Evolutionary conservation across 73 alveolate species (phyloP).

Genomic region (Paramecium biaurelia): DNA sequence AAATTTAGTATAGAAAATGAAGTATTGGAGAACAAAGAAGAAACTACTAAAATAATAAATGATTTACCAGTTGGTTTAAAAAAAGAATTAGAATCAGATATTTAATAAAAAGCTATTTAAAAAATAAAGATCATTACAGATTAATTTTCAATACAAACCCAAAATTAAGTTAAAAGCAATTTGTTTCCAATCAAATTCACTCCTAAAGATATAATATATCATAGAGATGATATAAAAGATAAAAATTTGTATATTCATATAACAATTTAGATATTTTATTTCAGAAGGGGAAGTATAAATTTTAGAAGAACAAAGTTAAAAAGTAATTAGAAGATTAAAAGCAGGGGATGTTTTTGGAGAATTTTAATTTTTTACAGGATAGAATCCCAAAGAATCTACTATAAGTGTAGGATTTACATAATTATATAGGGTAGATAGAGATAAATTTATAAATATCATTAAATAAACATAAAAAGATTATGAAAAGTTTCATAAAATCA

Average conservation of each 20-base stretch:
- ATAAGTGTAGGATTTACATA: conserved; percentile 49
- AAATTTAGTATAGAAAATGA: background rate
- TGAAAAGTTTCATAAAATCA: conserved; percentile 37
- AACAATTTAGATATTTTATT: background rate
- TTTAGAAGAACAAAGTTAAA: background rate
- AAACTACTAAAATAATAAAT: background rate
- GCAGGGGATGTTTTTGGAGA: conserved; percentile 54
- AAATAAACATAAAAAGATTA: conserved; percentile 43
- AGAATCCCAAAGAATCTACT: background rate
- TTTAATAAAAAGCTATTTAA: background rate
- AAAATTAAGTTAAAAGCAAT: background rate
- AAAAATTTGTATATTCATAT: background rate
- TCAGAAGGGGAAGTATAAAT: conserved; percentile 38
- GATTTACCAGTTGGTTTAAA: background rate
- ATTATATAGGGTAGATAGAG: conserved; percentile 34
- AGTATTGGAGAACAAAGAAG: background rate
- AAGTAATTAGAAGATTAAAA: background rate
- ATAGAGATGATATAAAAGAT: background rate
- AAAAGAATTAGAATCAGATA: background rate
- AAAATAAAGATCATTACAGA: background rate
- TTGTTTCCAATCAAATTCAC: background rate
- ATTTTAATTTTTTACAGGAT: conserved; percentile 30
- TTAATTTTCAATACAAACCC: background rate
- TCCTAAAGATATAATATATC: conserved; percentile 1
- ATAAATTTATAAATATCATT: background rate